A percentile compares a stretch with the other conserved stretches of the same genome.
Conservation (phyloP, 805 yeast genomes). For the Nakazawaea pomicola region DNA sequence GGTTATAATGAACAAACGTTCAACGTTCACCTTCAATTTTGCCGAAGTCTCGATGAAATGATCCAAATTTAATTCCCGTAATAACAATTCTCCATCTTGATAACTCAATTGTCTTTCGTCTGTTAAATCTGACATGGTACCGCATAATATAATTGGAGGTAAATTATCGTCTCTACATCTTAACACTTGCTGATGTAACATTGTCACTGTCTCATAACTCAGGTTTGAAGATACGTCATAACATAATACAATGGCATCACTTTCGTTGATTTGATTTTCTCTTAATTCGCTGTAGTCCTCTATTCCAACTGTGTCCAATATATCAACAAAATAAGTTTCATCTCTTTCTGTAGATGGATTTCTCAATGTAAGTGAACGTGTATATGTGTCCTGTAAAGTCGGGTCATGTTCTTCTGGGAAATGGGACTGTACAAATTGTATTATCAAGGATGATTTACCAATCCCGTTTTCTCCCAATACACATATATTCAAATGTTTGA, state of each 20-base stretch:
- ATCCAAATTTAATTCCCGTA: slow-evolving; percentile 22
- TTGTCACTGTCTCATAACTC: slow-evolving; percentile 32
- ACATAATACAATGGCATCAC: slow-evolving; percentile 47
- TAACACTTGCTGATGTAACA: slow-evolving; percentile 57
- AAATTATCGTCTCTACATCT: slow-evolving; percentile 54
- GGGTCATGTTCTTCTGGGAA: slow-evolving; percentile 21
- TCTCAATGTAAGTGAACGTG: slow-evolving; percentile 1
- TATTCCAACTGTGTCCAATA: slow-evolving; percentile 87
- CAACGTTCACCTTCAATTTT: slow-evolving; percentile 68
- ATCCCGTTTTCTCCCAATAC: slow-evolving; percentile 25
- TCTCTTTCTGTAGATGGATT: slow-evolving; percentile 18
- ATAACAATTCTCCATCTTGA: slow-evolving; percentile 42
- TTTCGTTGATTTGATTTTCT: slow-evolving; percentile 18
- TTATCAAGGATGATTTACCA: slow-evolving; percentile 27
- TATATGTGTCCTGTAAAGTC: slow-evolving; percentile 24
- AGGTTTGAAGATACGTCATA: slow-evolving; percentile 46
- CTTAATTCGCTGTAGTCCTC: slow-evolving; percentile 38
- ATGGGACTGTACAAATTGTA: slow-evolving; percentile 19
- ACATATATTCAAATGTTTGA: slow-evolving; percentile 19
- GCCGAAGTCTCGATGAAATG: slow-evolving; percentile 75
- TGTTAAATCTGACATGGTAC: slow-evolving; percentile 74
- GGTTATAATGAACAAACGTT: slow-evolving; percentile 58
- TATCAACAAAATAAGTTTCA: slow-evolving; percentile 32
- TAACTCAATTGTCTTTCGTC: slow-evolving; percentile 68
- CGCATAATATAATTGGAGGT: slow-evolving; percentile 50